phyloP scores from a whole-genome alignment of 2,329 filamentous ascomycete genomes.

The Ophiostoma populinum region DNA sequence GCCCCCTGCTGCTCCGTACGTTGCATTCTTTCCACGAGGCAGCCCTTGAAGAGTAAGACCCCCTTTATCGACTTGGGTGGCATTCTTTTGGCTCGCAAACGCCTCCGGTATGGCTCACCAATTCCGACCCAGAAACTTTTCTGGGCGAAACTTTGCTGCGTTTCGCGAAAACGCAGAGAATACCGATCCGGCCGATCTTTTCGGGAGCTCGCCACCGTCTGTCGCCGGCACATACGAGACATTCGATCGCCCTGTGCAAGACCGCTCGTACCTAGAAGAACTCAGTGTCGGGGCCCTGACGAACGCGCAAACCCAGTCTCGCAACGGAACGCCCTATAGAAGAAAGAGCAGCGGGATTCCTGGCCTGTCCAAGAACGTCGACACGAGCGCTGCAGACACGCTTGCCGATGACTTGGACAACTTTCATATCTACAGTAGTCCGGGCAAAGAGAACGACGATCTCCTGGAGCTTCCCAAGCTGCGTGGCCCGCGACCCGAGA shows the following conservation, averaged over 20 bases:
- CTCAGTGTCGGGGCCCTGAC: conserved; percentile 4
- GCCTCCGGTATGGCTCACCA: conserved; percentile 9
- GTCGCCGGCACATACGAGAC: conserved; percentile 1
- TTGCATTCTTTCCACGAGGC: too few species aligned
- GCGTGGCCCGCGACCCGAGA: too few species aligned
- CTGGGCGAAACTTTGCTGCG: neutral
- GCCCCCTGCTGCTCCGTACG: too few species aligned
- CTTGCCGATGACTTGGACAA: conserved; percentile 18
- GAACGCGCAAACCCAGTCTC: conserved; percentile 5
- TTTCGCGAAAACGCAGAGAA: conserved; percentile 3
- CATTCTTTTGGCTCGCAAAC: too few species aligned
- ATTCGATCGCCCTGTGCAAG: neutral
- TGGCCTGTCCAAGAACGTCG: neutral
- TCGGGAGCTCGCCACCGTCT: neutral
- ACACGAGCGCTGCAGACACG: conserved; percentile 12
- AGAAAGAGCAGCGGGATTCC: neutral
- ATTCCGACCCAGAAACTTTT: neutral
- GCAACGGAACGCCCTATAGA: neutral
- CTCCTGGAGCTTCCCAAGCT: neutral
- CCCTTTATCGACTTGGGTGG: conserved; percentile 6
- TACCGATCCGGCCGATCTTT: conserved; percentile 1
- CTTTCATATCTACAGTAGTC: conserved; percentile 16
- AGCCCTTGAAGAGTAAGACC: neutral
- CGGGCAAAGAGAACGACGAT: neutral
- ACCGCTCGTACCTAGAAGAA: conserved; percentile 5